Percentiles rank a stretch among this genome's conserved stretches.
Conservation (phyloP, 2,329 filamentous ascomycete genomes). For the Parafenestella ontariensis region DNA sequence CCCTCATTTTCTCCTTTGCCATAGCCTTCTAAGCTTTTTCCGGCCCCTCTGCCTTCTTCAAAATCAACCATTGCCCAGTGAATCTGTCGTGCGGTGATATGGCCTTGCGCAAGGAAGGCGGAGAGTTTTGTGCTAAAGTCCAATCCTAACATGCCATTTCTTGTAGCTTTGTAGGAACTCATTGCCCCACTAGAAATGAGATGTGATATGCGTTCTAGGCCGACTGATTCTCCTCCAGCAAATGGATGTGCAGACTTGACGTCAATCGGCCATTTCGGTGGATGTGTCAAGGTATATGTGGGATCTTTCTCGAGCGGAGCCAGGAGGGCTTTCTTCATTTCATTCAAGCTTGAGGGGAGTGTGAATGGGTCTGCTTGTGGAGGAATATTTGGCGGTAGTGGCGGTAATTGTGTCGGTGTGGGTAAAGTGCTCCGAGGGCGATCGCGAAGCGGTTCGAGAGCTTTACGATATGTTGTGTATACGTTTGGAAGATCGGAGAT, state of each 20-base stretch:
- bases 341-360: constrained; percentile 64
- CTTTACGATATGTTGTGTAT: constrained; percentile 77
- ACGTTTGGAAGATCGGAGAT: constrained; percentile 72
- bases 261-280: constrained; percentile 61
- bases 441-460: constrained; percentile 72
- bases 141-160: constrained; percentile 73
- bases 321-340: constrained; percentile 62
- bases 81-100: constrained; percentile 74
- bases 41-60: constrained; percentile 65
- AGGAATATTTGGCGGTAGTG: constrained; percentile 64
- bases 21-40: constrained; percentile 58
- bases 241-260: constrained; percentile 70
- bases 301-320: constrained; percentile 61
- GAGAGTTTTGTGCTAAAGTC: constrained; percentile 81
- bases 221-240: constrained; percentile 69
- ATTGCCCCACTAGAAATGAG: constrained; percentile 68
- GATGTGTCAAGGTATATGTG: constrained; percentile 56
- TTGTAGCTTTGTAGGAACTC: constrained; percentile 71
- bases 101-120: constrained; percentile 74
- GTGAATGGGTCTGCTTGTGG: constrained; percentile 67
- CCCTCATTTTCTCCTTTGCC: constrained; percentile 75
- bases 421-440: constrained; percentile 67
- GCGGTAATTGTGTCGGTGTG: constrained; percentile 63
- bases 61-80: constrained; percentile 73
- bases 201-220: constrained; percentile 64